phyloP scores from a whole-genome alignment of 2,329 filamentous ascomycete species.

The Teratosphaeria epicoccoides region DNA sequence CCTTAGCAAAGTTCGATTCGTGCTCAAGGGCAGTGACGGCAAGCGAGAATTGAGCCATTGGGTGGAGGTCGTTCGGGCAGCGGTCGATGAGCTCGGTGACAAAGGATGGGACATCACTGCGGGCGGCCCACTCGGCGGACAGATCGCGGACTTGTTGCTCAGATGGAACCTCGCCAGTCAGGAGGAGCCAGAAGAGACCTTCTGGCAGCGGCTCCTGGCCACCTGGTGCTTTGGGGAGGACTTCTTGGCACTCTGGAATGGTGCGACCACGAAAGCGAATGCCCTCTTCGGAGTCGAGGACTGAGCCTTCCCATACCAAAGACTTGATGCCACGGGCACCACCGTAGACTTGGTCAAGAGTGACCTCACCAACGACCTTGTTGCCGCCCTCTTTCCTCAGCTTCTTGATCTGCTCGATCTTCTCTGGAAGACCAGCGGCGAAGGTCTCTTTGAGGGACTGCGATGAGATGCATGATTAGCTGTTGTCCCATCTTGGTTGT shows the following conservation, averaged over 20 bases:
- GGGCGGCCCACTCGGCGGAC: conserved; percentile 96
- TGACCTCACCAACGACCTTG: conserved; percentile 95
- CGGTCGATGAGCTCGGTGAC: conserved; percentile 99
- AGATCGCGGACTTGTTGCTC: conserved; percentile 98
- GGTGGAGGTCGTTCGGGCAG: conserved; percentile 97
- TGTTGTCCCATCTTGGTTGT: neutral
- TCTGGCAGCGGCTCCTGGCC: conserved; percentile 95
- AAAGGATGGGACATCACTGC: conserved; percentile 93
- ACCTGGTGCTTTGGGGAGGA: conserved; percentile 93
- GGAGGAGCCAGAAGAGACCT: conserved; percentile 98
- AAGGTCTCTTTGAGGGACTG: conserved; percentile 98
- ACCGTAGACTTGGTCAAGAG: conserved; percentile 97
- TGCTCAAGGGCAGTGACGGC: conserved; percentile 97
- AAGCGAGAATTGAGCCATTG: conserved; percentile 98
- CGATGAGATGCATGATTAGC: conserved; percentile 16
- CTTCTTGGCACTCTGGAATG: conserved; percentile 95
- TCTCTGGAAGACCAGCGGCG: conserved; percentile 85
- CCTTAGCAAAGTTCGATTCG: conserved; percentile 94
- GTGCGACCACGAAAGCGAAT: conserved; percentile 99
- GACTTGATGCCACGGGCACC: conserved; percentile 98
- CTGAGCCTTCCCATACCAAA: conserved; percentile 96
- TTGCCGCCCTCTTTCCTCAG: conserved; percentile 93
- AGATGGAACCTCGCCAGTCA: conserved; percentile 93
- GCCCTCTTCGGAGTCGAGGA: conserved; percentile 96
- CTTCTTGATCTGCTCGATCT: conserved; percentile 99